phyloP scores from a whole-genome alignment of 768 basidiomycete species.

The Termitomyces sp. region DNA sequence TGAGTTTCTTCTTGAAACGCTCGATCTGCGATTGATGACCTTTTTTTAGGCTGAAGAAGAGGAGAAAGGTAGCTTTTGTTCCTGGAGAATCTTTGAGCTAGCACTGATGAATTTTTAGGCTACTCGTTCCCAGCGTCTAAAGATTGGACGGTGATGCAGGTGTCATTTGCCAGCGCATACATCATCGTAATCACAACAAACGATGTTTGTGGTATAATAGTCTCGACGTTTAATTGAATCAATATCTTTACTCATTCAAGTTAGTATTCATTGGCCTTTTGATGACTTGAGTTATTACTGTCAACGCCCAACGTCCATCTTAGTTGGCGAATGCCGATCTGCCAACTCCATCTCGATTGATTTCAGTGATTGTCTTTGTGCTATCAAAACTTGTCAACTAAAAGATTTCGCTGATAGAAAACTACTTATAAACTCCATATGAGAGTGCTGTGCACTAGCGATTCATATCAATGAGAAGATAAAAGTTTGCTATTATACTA shows the following conservation, averaged over 20 bases:
- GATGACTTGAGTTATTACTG: neutral
- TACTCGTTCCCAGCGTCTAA: conserved; percentile 36
- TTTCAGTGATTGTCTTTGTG: too few relatives aligned
- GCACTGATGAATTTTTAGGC: conserved; percentile 29
- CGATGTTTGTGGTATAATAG: conserved; percentile 10
- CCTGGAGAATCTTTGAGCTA: neutral
- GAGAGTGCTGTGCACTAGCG: too few relatives aligned
- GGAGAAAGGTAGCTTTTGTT: conserved; percentile 64
- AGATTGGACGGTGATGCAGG: conserved; percentile 25
- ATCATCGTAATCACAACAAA: conserved; percentile 3
- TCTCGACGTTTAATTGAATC: conserved; percentile 14
- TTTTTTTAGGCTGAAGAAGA: conserved; percentile 72
- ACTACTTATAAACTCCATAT: too few relatives aligned
- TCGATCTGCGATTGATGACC: neutral
- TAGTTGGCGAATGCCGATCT: neutral
- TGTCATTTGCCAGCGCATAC: conserved; percentile 1
- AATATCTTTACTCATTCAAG: neutral
- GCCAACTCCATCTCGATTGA: neutral
- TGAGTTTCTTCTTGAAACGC: conserved; percentile 35
- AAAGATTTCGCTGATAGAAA: neutral
- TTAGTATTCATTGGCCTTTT: neutral
- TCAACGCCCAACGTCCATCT: neutral
- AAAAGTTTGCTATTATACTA: neutral
- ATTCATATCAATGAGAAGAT: too few relatives aligned
- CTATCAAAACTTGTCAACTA: neutral